Base-by-base conservation (phyloP, 805 yeast genomes). In the Naumovozyma baii region DNA sequence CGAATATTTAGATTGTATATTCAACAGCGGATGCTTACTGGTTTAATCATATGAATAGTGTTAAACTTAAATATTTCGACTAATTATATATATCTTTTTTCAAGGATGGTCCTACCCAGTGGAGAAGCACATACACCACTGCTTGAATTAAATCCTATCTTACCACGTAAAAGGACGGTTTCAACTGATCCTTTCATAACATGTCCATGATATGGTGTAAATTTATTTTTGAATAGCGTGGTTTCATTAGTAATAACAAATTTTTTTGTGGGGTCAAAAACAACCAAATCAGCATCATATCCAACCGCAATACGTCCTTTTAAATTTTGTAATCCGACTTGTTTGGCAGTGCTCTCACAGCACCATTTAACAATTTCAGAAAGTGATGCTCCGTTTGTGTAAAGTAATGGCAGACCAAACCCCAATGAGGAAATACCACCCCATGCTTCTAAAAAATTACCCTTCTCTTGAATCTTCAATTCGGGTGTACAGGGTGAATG, bases 401-500 rank as follows among this genome's bases (percentile, higher is more conserved):
- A 81, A 38, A 88, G 61, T 31, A 87, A 72, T 0, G 94, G 83
- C 35, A 88, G 68, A 0, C 96, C 96, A 31, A 90, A 74, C 0
- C 97, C 97, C 25, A 88, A 94, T 1, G 95, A 83, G 2, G 95
- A 72, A 31, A 88, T 86, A 8, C 97, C 97, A 28, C 96, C 97
- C 97, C 97, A 88, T 2, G 96, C 94, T 28, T 79, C 73, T 50
- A 88, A 76, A 58, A 88, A 88, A 57, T 88, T 95, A 31, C 96
- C 96, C 43, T 75, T 69, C 9, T 76, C 80, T 38, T 86, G 67
- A 17, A 84, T 83, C 61, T 88, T 88, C 53, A 88, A 68, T 44
- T 85, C 85, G 0, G 96, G 95, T 0, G 95, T 85, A 63, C 97
- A 88, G 2, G 96, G 97, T 3, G 95, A 84, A 62, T 88, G 97